A percentile compares a stretch with the other conserved stretches of the same genome.
These are phyloP conservation scores for Brassica rapa DNA, from an alignment of 345 rosid genomes.

Conservation along the genomic window DNA sequence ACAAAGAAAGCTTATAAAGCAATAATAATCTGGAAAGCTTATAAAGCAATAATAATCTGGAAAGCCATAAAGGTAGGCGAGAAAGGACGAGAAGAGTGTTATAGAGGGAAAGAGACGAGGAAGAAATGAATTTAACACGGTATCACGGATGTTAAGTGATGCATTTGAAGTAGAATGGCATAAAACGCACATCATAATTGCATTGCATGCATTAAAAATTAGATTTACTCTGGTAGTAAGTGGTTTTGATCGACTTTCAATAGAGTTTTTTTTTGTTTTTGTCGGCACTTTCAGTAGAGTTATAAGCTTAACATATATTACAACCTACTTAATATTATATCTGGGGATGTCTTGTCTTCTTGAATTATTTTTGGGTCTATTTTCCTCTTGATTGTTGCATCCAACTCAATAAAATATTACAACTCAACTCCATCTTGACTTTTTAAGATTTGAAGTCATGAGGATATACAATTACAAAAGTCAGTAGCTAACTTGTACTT, in stretches of 20 bases:
- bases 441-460: not conserved
- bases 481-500: not conserved
- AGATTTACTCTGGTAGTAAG: not conserved
- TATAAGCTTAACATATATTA: not conserved
- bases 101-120: constrained; percentile 4
- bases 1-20: constrained; percentile 9
- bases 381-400: not conserved
- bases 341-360: not conserved
- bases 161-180: not conserved
- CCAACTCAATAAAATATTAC: not conserved
- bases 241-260: not conserved
- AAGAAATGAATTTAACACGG: not conserved
- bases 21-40: not conserved
- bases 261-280: too few relatives aligned
- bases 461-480: not conserved
- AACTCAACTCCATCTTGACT: not conserved
- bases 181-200: not conserved
- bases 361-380: not conserved
- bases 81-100: not conserved
- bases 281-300: too few relatives aligned
- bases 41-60: not conserved
- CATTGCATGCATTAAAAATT: not conserved
- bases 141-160: not conserved
- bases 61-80: constrained; percentile 1
- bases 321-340: not conserved